Percentiles rank a stretch among this genome's conserved stretches.
Evolutionary conservation across 2,329 filamentous ascomycete species (phyloP).

Genomic region (Fusarium fujikuroi): DNA sequence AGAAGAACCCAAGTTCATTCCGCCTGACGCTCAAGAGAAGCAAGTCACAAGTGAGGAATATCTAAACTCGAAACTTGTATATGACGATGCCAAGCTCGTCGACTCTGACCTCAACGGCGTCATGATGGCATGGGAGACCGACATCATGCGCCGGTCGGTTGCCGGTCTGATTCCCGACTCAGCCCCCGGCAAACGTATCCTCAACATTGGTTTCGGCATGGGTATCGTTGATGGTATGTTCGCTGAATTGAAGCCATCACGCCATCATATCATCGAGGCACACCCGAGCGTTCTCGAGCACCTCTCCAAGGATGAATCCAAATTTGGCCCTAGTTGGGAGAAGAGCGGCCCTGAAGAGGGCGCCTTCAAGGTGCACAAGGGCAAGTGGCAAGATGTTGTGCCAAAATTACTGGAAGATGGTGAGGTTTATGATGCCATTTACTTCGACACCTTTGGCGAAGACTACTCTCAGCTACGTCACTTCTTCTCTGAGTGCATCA

Average conservation of each 20-base stretch:
- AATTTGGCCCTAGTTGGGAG: conserved; percentile 68
- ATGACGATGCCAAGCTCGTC: conserved; percentile 73
- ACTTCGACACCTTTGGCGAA: conserved; percentile 98
- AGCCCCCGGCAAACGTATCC: conserved; percentile 69
- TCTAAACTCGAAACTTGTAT: conserved; percentile 73
- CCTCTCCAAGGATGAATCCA: conserved; percentile 60
- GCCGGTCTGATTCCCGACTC: conserved; percentile 67
- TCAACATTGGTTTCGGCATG: conserved; percentile 93
- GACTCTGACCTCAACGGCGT: conserved; percentile 83
- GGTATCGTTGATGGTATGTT: conserved; percentile 87
- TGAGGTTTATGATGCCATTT: conserved; percentile 84
- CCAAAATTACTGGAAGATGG: conserved; percentile 74
- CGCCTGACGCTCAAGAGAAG: conserved; percentile 53
- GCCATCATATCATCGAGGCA: conserved; percentile 88
- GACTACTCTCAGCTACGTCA: conserved; percentile 85
- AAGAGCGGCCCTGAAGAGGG: conserved; percentile 66
- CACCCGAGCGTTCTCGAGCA: conserved; percentile 80
- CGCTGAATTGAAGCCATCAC: conserved; percentile 70
- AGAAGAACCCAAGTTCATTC: conserved; percentile 46
- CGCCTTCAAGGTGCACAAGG: conserved; percentile 74
- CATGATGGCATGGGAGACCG: conserved; percentile 94
- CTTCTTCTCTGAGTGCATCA: conserved; percentile 90
- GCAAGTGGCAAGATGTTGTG: conserved; percentile 84
- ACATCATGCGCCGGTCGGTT: conserved; percentile 84
- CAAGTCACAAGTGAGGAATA: conserved; percentile 74